phyloP scores from a whole-genome alignment of 495 filamentous ascomycete species.

The Hyaloscypha variabilis region DNA sequence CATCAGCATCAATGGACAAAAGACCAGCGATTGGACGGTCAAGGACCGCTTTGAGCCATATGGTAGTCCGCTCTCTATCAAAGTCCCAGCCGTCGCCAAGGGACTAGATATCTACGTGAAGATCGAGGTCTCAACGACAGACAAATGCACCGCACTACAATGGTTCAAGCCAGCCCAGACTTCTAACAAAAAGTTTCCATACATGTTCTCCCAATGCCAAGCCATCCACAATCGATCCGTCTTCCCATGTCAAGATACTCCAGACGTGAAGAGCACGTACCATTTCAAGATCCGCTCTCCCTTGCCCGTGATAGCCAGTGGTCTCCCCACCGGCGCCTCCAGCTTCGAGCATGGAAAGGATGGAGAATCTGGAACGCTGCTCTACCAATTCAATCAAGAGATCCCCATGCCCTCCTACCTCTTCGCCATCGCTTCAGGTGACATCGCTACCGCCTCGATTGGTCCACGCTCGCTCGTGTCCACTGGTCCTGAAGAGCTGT shows the following conservation, averaged over 20 bases:
- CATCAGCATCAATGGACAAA: conserved; percentile 64
- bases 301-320: conserved; percentile 85
- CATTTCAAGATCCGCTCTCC: conserved; percentile 86
- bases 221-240: conserved; percentile 91
- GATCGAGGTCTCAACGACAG: conserved; percentile 68
- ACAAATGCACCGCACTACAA: conserved; percentile 87
- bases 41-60: conserved; percentile 70
- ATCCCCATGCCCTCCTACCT: conserved; percentile 94
- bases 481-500: conserved; percentile 84
- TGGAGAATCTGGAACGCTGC: conserved; percentile 50
- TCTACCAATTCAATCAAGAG: conserved; percentile 84
- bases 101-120: conserved; percentile 65
- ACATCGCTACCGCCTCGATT: conserved; percentile 81
- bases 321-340: conserved; percentile 54
- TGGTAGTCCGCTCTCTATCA: conserved; percentile 78
- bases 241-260: conserved; percentile 97
- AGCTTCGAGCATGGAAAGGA: conserved; percentile 45
- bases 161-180: conserved; percentile 93
- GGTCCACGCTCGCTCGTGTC: conserved; percentile 83
- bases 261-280: conserved; percentile 90
- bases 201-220: conserved; percentile 98
- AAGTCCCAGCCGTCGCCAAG: conserved; percentile 63
- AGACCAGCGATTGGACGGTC: conserved; percentile 63
- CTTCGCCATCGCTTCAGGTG: conserved; percentile 88
- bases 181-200: conserved; percentile 88